Conservation (phyloP, 2,329 filamentous ascomycete species). For the Fusarium nelsonii region DNA sequence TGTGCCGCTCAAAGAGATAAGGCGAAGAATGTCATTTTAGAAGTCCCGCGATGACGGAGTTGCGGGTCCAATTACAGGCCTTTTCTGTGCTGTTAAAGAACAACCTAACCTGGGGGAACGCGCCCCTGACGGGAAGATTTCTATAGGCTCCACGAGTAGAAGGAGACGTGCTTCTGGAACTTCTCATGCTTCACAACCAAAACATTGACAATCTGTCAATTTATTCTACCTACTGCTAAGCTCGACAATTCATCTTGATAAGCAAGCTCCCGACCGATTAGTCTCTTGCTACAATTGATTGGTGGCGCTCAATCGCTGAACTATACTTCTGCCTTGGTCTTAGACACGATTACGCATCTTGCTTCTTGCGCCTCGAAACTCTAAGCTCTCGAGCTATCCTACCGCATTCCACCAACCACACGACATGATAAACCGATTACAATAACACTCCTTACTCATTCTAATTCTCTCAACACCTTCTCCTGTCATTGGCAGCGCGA, state of each 20-base stretch:
- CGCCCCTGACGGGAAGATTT: slow-evolving; percentile 36
- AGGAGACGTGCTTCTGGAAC: slow-evolving; percentile 31
- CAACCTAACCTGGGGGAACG: slow-evolving; percentile 18
- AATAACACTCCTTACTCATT: slow-evolving; percentile 22
- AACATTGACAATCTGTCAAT: slow-evolving; percentile 23
- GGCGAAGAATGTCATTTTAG: slow-evolving; percentile 24
- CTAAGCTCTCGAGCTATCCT: slow-evolving; percentile 24
- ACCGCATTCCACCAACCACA: slow-evolving; percentile 20
- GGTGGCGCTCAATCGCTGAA: slow-evolving; percentile 19
- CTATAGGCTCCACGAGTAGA: slow-evolving; percentile 27
- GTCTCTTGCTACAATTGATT: background rate
- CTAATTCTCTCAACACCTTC: slow-evolving; percentile 1
- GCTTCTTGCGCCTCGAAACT: slow-evolving; percentile 27
- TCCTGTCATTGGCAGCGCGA: slow-evolving; percentile 45
- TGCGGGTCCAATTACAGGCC: slow-evolving; percentile 41
- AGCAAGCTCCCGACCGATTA: background rate
- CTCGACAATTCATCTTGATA: background rate
- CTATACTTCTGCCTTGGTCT: slow-evolving; percentile 29
- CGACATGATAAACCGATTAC: slow-evolving; percentile 41
- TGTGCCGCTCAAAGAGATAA: too few relatives aligned
- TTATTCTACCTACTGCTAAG: slow-evolving; percentile 4
- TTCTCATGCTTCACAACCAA: slow-evolving; percentile 30
- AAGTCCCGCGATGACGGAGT: slow-evolving; percentile 37
- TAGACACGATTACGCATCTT: slow-evolving; percentile 32
- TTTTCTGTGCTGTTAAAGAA: background rate